phyloP scores from a whole-genome alignment of 352 stramenopile species.

The Phytophthora sp. region DNA sequence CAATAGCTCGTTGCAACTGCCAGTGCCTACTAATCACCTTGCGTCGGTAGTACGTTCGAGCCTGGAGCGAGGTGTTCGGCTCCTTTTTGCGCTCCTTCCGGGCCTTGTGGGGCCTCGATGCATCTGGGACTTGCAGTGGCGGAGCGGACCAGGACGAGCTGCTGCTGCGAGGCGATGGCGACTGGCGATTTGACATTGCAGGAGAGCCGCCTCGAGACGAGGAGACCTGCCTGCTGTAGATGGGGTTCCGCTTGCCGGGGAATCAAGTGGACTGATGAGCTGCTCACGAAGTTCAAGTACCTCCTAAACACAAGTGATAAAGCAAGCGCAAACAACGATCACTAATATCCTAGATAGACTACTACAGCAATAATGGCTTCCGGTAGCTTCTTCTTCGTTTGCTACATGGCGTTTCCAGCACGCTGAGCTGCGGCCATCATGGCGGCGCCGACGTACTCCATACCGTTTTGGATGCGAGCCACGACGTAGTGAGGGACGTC shows the following conservation, averaged over 20 bases:
- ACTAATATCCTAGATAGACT: too few species aligned
- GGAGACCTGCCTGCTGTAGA: background rate
- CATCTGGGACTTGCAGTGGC: background rate
- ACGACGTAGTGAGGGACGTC: conserved; percentile 13
- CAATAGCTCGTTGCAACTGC: background rate
- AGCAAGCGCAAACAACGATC: too few species aligned
- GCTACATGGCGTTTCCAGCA: too few species aligned
- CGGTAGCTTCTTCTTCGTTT: too few species aligned
- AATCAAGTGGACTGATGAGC: background rate
- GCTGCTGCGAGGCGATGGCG: background rate
- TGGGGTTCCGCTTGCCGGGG: background rate
- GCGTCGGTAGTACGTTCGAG: conserved; percentile 53
- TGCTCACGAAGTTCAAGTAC: background rate
- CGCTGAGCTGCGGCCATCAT: conserved; percentile 23
- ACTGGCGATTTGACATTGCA: background rate
- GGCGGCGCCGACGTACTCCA: conserved; percentile 22
- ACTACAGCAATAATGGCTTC: too few species aligned
- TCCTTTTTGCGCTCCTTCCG: conserved; percentile 6
- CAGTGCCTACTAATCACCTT: conserved; percentile 26
- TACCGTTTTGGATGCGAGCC: conserved; percentile 18
- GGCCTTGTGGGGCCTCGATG: conserved; percentile 1
- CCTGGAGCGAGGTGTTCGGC: conserved; percentile 9
- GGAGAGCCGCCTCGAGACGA: background rate
- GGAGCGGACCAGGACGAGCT: background rate
- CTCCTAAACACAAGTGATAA: too few species aligned